Conservation (phyloP, 2,329 filamentous ascomycete species). For the Penicillium janthinellum region DNA sequence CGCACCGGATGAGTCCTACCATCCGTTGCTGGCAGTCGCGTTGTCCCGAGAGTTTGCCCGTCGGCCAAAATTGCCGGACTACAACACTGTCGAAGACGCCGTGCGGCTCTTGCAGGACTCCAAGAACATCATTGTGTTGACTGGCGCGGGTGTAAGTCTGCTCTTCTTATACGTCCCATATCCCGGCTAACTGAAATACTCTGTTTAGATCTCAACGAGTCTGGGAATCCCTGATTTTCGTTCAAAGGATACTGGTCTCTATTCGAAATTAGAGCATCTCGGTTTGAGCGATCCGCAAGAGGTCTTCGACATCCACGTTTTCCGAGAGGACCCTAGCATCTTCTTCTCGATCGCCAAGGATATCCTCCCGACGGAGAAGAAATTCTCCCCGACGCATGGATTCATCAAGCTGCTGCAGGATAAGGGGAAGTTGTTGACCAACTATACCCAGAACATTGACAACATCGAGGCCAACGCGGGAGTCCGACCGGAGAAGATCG, state of each 20-base stretch:
- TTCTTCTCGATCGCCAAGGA: constrained; percentile 93
- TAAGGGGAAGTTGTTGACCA: constrained; percentile 85
- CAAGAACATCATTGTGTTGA: constrained; percentile 88
- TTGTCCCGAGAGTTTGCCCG: constrained; percentile 80
- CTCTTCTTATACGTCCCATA: not conserved
- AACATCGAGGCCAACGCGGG: constrained; percentile 89
- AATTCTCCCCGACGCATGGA: constrained; percentile 87
- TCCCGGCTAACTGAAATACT: not conserved
- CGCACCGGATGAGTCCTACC: constrained; percentile 72
- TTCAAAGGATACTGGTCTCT: constrained; percentile 88
- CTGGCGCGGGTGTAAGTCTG: constrained; percentile 71
- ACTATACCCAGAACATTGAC: constrained; percentile 99
- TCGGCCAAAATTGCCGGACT: constrained; percentile 74
- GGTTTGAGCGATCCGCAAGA: constrained; percentile 85
- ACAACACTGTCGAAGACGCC: constrained; percentile 87
- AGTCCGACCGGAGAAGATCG: constrained; percentile 75
- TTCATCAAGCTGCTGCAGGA: constrained; percentile 90
- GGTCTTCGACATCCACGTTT: constrained; percentile 88
- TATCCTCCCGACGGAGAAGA: constrained; percentile 77
- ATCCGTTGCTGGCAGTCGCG: constrained; percentile 72
- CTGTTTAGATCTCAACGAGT: constrained; percentile 76
- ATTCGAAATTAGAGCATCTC: constrained; percentile 77
- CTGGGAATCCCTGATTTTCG: constrained; percentile 97
- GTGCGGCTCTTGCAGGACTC: constrained; percentile 72
- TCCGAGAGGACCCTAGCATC: constrained; percentile 80